These are phyloP conservation scores for Neocatenulostroma microsporum DNA, from an alignment of 2,329 filamentous ascomycete genomes.

Conservation along the genomic window DNA sequence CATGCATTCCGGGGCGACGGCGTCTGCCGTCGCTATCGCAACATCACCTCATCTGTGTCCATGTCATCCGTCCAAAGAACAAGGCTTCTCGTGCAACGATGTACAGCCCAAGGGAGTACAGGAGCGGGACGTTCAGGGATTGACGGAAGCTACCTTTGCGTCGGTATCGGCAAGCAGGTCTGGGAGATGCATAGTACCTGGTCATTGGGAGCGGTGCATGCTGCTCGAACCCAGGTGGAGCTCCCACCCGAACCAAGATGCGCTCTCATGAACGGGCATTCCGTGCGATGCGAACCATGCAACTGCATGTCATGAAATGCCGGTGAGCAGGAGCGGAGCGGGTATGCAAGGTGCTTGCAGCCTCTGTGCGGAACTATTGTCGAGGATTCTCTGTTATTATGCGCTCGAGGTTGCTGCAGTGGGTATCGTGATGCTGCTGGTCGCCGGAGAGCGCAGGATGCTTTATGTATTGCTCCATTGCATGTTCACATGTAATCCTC, in stretches of 20 bases:
- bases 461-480: no score
- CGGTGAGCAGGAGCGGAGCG: background rate
- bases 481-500: background rate
- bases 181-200: constrained; percentile 3
- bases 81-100: constrained; percentile 4
- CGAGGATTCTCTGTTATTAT: background rate
- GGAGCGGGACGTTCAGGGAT: background rate
- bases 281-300: constrained; percentile 1
- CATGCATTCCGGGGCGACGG: background rate
- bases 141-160: constrained; percentile 1
- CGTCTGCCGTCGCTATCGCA: no score
- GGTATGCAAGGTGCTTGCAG: background rate
- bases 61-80: constrained; percentile 1
- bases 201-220: constrained; percentile 3
- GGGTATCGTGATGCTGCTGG: no score
- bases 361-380: background rate
- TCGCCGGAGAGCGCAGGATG: no score
- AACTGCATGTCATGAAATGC: constrained; percentile 1
- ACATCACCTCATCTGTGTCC: no score
- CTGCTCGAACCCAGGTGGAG: background rate
- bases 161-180: constrained; percentile 5
- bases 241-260: constrained; percentile 6
- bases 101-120: constrained; percentile 1
- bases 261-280: background rate
- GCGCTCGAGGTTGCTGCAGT: no score